Evolutionary conservation across 2,329 filamentous ascomycete species (phyloP).

Genomic region (Colletotrichum sp.): DNA sequence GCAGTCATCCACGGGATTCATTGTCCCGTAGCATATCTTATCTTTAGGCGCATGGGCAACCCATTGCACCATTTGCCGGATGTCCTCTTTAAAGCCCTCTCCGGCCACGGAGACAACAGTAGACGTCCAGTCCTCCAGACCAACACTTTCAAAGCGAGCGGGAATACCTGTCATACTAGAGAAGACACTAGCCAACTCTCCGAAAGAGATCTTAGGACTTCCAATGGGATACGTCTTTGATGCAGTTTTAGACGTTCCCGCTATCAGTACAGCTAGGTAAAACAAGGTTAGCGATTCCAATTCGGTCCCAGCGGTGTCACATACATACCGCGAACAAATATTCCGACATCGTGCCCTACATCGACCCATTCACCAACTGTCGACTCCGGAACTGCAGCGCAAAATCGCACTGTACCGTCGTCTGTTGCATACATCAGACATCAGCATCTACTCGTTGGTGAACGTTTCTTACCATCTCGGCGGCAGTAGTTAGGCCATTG

Average conservation of each 20-base stretch:
- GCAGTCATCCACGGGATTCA: background rate
- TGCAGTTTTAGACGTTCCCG: background rate
- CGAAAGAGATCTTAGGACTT: background rate
- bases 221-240: background rate
- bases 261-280: background rate
- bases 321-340: background rate
- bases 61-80: constrained; percentile 26
- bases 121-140: background rate
- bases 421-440: background rate
- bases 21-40: constrained; percentile 15
- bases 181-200: background rate
- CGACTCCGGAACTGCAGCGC: background rate
- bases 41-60: constrained; percentile 7
- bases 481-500: background rate
- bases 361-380: background rate
- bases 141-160: background rate
- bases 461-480: background rate
- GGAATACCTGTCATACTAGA: background rate
- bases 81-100: constrained; percentile 18
- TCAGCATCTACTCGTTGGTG: too few relatives aligned
- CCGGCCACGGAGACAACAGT: constrained; percentile 7
- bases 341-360: background rate
- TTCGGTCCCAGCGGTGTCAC: background rate
- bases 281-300: background rate
- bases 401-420: background rate